A percentile compares a stretch with the other conserved stretches of the same genome.
Conservation (phyloP, 352 stramenopile genomes). For the Globisporangium alternatum region DNA sequence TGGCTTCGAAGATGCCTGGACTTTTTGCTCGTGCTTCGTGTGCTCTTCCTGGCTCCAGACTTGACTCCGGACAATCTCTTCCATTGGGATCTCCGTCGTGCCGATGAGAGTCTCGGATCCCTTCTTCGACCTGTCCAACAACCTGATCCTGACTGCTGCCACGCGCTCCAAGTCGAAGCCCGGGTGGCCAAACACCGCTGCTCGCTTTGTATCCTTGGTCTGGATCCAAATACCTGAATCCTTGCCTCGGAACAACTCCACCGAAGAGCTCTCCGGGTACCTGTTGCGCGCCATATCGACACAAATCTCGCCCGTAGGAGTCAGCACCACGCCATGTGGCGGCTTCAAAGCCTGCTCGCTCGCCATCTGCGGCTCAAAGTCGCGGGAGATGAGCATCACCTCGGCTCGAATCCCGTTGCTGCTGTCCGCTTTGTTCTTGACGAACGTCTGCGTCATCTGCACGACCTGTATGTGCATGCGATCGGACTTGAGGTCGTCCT, state of each 20-base stretch:
- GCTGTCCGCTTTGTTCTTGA: slow-evolving; percentile 30
- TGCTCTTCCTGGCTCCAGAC: slow-evolving; percentile 16
- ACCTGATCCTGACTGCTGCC: slow-evolving; percentile 27
- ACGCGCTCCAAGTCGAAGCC: slow-evolving; percentile 45
- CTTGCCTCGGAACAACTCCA: slow-evolving; percentile 17
- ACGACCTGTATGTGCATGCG: slow-evolving; percentile 38
- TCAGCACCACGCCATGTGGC: slow-evolving; percentile 40
- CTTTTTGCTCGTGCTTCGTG: neutral
- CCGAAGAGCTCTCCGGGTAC: slow-evolving; percentile 31
- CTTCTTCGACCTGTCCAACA: slow-evolving; percentile 29
- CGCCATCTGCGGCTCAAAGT: slow-evolving; percentile 31
- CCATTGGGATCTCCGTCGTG: slow-evolving; percentile 35
- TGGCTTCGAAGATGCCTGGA: no score
- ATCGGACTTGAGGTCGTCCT: slow-evolving; percentile 46
- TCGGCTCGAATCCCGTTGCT: slow-evolving; percentile 32
- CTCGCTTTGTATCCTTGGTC: neutral
- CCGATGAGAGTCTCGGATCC: slow-evolving; percentile 26
- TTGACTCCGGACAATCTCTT: slow-evolving; percentile 17
- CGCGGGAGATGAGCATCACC: slow-evolving; percentile 46
- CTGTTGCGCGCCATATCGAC: slow-evolving; percentile 23
- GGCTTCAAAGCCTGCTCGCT: slow-evolving; percentile 24
- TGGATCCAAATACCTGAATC: slow-evolving; percentile 2
- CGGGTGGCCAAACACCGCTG: slow-evolving; percentile 36
- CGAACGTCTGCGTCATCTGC: slow-evolving; percentile 45
- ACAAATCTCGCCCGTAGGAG: slow-evolving; percentile 40